Percentiles rank a stretch among this genome's conserved stretches.
Conservation (phyloP, 2,329 filamentous ascomycete genomes). For the Mycosphaerella arachidis region DNA sequence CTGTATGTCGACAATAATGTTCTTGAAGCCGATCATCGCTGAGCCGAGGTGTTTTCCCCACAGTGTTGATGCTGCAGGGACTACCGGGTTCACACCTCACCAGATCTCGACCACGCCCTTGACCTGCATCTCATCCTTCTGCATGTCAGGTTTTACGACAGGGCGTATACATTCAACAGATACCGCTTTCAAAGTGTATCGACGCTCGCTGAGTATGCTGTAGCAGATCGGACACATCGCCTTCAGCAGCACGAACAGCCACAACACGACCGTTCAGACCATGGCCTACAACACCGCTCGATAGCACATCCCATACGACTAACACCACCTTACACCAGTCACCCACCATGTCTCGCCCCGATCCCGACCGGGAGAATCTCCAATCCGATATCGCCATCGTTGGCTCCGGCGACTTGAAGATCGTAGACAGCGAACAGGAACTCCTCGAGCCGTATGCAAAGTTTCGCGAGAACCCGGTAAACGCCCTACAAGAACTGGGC, state of each 20-base stretch:
- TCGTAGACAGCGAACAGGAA: slow-evolving; percentile 57
- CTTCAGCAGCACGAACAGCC: neutral
- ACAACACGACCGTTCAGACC: neutral
- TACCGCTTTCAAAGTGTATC: neutral
- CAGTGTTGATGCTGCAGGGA: neutral
- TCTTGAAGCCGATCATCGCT: neutral
- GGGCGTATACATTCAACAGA: neutral
- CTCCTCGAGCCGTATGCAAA: slow-evolving; percentile 80
- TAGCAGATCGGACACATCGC: neutral
- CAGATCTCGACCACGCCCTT: neutral
- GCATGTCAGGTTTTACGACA: neutral
- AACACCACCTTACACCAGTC: neutral
- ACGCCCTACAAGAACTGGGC: slow-evolving; percentile 89
- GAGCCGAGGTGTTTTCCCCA: slow-evolving; percentile 1
- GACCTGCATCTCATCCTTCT: neutral
- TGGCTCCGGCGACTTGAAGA: slow-evolving; percentile 39
- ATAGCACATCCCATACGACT: neutral
- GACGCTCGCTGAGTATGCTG: neutral
- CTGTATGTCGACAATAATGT: neutral
- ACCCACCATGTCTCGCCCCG: slow-evolving; percentile 6
- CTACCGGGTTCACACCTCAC: neutral
- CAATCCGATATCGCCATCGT: slow-evolving; percentile 44
- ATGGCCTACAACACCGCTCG: neutral
- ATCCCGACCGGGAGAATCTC: slow-evolving; percentile 1
- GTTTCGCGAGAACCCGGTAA: slow-evolving; percentile 67